These are phyloP conservation scores for Neoboletus brunneissimus DNA, from an alignment of 768 basidiomycete genomes.

Conservation along the genomic window DNA sequence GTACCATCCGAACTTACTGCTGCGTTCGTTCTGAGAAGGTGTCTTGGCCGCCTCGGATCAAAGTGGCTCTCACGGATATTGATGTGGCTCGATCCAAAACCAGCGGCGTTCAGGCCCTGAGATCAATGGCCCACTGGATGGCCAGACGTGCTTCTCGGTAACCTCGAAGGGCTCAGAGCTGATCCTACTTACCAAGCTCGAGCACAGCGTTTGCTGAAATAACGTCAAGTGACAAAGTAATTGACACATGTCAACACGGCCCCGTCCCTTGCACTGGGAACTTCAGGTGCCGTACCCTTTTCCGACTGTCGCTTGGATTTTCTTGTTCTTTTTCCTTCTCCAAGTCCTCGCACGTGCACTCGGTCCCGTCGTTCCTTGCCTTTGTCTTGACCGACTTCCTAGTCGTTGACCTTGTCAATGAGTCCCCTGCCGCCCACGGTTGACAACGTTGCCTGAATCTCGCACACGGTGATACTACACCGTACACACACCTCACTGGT, in stretches of 20 bases:
- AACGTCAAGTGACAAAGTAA: constrained; percentile 12
- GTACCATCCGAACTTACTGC: neutral
- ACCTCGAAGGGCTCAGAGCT: neutral
- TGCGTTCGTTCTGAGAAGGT: neutral
- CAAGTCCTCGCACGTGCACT: neutral
- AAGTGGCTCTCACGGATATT: neutral
- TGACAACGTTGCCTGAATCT: constrained; percentile 16
- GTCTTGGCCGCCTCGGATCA: constrained; percentile 6
- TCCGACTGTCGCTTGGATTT: constrained; percentile 3
- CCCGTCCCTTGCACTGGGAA: neutral
- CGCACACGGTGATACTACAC: constrained; percentile 18
- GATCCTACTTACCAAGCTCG: neutral
- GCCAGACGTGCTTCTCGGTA: neutral
- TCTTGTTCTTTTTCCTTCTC: neutral
- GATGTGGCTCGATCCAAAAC: neutral
- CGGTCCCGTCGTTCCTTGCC: neutral
- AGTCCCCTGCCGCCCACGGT: neutral
- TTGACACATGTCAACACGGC: neutral
- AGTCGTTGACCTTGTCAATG: constrained; percentile 9
- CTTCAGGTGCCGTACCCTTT: constrained; percentile 1
- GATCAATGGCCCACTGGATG: neutral
- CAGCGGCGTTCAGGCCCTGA: neutral
- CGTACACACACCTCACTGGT: neutral
- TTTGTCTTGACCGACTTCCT: neutral
- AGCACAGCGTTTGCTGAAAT: constrained; percentile 8